Conservation (phyloP, 2,329 filamentous ascomycete genomes). For the Botrytis cinerea region DNA sequence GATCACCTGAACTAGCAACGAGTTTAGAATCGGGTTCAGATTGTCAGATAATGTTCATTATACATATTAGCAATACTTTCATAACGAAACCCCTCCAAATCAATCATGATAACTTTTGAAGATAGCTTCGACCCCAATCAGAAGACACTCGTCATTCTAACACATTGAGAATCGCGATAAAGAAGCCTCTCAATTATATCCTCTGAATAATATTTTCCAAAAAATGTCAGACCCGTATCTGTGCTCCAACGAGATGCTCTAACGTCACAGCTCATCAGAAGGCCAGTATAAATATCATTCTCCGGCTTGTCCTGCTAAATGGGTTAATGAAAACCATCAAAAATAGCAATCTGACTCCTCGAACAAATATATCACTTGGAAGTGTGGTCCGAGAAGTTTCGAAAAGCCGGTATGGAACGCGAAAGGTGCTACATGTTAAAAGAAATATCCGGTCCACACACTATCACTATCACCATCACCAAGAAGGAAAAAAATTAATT, state of each 20-base stretch:
- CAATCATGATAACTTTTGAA: neutral
- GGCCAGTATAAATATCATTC: slow-evolving; percentile 45
- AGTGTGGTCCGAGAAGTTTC: slow-evolving; percentile 42
- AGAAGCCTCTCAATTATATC: neutral
- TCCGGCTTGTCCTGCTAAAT: slow-evolving; percentile 39
- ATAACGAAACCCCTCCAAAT: neutral
- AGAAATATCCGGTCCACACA: slow-evolving; percentile 10
- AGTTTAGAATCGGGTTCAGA: neutral
- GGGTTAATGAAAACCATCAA: slow-evolving; percentile 34
- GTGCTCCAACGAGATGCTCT: slow-evolving; percentile 62
- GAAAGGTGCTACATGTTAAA: slow-evolving; percentile 23
- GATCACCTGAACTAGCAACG: neutral
- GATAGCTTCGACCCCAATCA: neutral
- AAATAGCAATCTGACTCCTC: slow-evolving; percentile 42
- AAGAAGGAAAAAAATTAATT: slow-evolving; percentile 31
- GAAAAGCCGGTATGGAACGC: slow-evolving; percentile 35
- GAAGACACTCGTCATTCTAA: slow-evolving; percentile 3
- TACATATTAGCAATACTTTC: neutral
- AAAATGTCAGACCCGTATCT: slow-evolving; percentile 66
- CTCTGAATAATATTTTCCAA: too few relatives aligned
- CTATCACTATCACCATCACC: slow-evolving; percentile 7
- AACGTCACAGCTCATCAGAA: slow-evolving; percentile 65
- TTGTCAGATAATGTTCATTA: neutral
- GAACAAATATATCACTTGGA: slow-evolving; percentile 39
- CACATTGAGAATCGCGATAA: neutral